phyloP scores from a whole-genome alignment of 371 early-diverging fungal species.

The Rhizopus arrhizus region DNA sequence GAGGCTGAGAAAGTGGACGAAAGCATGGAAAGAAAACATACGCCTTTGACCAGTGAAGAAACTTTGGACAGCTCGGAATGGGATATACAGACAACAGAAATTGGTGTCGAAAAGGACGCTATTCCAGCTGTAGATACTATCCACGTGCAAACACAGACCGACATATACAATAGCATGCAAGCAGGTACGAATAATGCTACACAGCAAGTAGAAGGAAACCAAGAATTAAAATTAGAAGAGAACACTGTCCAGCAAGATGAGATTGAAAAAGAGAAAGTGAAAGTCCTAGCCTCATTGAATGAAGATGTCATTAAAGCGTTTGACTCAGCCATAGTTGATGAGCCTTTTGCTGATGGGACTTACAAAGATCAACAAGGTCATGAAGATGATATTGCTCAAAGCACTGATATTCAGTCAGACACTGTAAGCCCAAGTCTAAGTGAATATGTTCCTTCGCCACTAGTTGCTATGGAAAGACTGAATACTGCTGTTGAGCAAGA shows the following conservation, averaged over 20 bases:
- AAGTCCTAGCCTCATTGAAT: slow-evolving; percentile 23
- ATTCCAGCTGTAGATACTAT: too few relatives aligned
- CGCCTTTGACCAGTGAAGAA: too few relatives aligned
- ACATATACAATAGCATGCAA: too few relatives aligned
- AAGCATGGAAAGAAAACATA: too few relatives aligned
- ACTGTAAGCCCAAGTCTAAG: background rate
- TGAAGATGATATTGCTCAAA: background rate
- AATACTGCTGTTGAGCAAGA: slow-evolving; percentile 34
- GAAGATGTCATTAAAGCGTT: slow-evolving; percentile 34
- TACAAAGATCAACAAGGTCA: background rate
- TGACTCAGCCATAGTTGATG: slow-evolving; percentile 21
- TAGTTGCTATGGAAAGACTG: slow-evolving; percentile 39
- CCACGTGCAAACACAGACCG: too few relatives aligned
- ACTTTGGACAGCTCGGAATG: too few relatives aligned
- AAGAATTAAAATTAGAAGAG: too few relatives aligned
- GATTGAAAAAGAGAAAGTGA: slow-evolving; percentile 3
- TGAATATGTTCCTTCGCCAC: slow-evolving; percentile 18
- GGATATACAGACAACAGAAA: too few relatives aligned
- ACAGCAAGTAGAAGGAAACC: too few relatives aligned
- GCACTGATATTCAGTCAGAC: background rate
- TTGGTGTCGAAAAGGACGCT: too few relatives aligned
- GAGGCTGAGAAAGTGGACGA: too few relatives aligned
- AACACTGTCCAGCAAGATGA: background rate
- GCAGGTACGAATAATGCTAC: too few relatives aligned
- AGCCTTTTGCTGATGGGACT: background rate